Percentiles rank a stretch among this genome's conserved stretches.
These are phyloP conservation scores for Sarocladiaceae sp. DNA, from an alignment of 2,329 filamentous ascomycete genomes.

Conservation along the genomic window DNA sequence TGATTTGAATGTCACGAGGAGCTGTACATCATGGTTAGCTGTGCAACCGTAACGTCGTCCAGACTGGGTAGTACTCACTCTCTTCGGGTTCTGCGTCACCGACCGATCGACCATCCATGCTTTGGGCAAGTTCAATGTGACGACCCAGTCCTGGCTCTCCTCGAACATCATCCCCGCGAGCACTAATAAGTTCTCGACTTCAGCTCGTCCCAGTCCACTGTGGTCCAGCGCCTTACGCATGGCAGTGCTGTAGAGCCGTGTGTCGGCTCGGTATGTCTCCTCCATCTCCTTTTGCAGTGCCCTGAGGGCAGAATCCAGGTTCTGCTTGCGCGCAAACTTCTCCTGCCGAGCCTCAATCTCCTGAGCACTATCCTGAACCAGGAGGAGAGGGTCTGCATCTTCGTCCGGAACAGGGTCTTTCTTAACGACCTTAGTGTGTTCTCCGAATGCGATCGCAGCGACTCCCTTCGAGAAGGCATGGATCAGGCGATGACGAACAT, in stretches of 20 bases:
- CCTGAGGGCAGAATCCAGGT: conserved; percentile 49
- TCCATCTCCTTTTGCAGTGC: conserved; percentile 38
- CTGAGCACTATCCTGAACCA: conserved; percentile 35
- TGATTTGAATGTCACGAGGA: conserved; percentile 31
- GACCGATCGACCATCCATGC: conserved; percentile 33
- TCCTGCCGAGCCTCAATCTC: conserved; percentile 54
- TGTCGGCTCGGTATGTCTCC: conserved; percentile 30
- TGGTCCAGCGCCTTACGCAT: conserved; percentile 38
- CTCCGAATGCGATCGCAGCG: conserved; percentile 58
- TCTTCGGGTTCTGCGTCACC: conserved; percentile 27
- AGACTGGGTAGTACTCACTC: conserved; percentile 24
- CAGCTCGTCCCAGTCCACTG: conserved; percentile 29
- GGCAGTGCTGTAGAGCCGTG: conserved; percentile 32
- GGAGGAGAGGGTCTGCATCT: conserved; percentile 27
- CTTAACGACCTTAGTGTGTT: conserved; percentile 42
- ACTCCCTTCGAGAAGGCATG: conserved; percentile 53
- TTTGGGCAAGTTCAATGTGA: conserved; percentile 35
- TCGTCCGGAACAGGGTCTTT: conserved; percentile 18
- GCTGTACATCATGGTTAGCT: conserved; percentile 21
- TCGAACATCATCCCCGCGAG: conserved; percentile 42
- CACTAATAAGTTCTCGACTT: conserved; percentile 36
- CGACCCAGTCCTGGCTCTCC: conserved; percentile 33
- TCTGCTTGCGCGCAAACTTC: conserved; percentile 59
- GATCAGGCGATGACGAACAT: conserved; percentile 53
- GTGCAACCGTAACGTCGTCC: neutral